Conservation (phyloP, 495 filamentous ascomycete species). For the Penicillium turbatum region DNA sequence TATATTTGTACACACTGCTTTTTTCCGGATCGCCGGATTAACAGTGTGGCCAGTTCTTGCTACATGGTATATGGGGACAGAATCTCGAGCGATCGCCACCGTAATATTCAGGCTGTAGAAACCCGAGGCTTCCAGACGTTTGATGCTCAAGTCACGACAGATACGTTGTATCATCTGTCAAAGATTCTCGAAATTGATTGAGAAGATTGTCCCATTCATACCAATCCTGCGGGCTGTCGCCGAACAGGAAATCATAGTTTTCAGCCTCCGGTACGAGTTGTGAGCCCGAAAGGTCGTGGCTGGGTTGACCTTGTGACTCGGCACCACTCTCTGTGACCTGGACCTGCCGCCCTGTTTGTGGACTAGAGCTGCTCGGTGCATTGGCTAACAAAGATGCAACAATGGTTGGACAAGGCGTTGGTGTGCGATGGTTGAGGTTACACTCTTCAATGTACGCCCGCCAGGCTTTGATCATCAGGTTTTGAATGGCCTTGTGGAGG, state of each 20-base stretch:
- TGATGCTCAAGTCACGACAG: not conserved
- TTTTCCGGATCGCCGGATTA: not conserved
- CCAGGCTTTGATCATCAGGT: slow-evolving; percentile 39
- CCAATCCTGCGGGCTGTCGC: slow-evolving; percentile 32
- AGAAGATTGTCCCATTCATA: slow-evolving; percentile 34
- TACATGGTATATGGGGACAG: not conserved
- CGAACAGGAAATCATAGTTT: slow-evolving; percentile 14
- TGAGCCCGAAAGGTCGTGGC: slow-evolving; percentile 4
- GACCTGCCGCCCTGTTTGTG: not conserved
- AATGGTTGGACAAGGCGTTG: slow-evolving; percentile 26
- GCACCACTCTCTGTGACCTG: not conserved
- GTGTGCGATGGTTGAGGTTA: slow-evolving; percentile 12
- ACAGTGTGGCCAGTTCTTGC: not conserved
- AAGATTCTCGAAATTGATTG: slow-evolving; percentile 26
- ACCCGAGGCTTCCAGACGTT: not conserved
- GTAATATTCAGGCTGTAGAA: too few species aligned
- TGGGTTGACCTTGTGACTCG: slow-evolving; percentile 1
- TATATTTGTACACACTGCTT: not conserved
- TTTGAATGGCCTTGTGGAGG: slow-evolving; percentile 33
- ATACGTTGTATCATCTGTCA: slow-evolving; percentile 18
- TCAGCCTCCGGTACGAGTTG: slow-evolving; percentile 1
- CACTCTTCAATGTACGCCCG: slow-evolving; percentile 27
- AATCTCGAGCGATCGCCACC: not conserved
- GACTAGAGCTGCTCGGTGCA: not conserved
- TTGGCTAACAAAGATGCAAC: slow-evolving; percentile 9